These are phyloP conservation scores for Rhodotorula sp. DNA, from an alignment of 1,284 basidiomycete genomes.

Conservation along the genomic window DNA sequence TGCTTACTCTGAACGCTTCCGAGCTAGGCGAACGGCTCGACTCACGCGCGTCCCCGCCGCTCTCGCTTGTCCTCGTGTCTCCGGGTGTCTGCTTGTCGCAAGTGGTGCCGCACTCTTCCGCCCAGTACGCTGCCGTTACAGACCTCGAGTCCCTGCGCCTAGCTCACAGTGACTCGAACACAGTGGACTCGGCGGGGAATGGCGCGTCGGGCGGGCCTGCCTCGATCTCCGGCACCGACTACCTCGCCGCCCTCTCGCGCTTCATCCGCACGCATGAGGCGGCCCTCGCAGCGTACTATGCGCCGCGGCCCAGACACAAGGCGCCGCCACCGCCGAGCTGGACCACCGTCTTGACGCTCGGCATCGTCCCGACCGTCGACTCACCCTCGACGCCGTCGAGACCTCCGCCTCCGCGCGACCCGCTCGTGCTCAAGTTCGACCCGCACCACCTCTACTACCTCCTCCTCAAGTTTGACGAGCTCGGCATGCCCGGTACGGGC, in stretches of 20 bases:
- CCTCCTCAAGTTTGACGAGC: slow-evolving; percentile 78
- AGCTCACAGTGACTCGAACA: not conserved
- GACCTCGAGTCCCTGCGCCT: not conserved
- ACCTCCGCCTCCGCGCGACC: slow-evolving; percentile 10
- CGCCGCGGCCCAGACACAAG: slow-evolving; percentile 2
- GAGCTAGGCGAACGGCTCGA: too few relatives aligned
- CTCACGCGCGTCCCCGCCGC: too few relatives aligned
- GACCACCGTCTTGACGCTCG: slow-evolving; percentile 30
- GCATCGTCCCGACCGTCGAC: slow-evolving; percentile 29
- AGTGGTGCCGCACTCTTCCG: too few relatives aligned
- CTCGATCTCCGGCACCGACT: slow-evolving; percentile 15
- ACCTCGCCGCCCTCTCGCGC: slow-evolving; percentile 29
- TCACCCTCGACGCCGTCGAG: not conserved
- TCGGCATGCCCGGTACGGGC: slow-evolving; percentile 67
- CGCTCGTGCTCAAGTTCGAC: slow-evolving; percentile 67
- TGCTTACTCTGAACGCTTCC: too few relatives aligned
- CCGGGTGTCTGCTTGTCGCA: too few relatives aligned
- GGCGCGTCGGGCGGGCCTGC: not conserved
- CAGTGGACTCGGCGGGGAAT: not conserved
- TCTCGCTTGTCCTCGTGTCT: too few relatives aligned
- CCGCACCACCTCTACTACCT: slow-evolving; percentile 83
- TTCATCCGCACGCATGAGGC: slow-evolving; percentile 35
- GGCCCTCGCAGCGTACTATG: slow-evolving; percentile 36
- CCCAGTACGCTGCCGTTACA: too few relatives aligned
- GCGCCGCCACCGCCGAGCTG: slow-evolving; percentile 8